phyloP scores from a whole-genome alignment of 768 basidiomycete genomes.

The Amanita rimosa region DNA sequence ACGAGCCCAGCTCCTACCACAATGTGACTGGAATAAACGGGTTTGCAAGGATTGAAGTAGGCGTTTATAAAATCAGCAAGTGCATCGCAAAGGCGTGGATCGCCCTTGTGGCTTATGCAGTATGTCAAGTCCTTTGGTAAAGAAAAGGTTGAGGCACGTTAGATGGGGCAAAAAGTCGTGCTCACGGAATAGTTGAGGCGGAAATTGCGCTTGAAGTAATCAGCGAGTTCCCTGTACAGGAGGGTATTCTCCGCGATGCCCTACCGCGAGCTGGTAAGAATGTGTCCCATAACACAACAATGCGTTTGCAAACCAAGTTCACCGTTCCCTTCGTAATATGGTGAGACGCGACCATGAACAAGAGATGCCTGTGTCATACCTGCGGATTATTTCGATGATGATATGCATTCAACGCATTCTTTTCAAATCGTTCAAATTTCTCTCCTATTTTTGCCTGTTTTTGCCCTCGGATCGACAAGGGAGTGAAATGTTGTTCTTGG shows the following conservation, averaged over 20 bases:
- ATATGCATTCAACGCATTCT: neutral
- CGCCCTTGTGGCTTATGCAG: constrained; percentile 8
- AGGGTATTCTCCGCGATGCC: constrained; percentile 12
- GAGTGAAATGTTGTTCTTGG: neutral
- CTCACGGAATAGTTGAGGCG: constrained; percentile 6
- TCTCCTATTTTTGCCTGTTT: neutral
- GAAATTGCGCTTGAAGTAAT: constrained; percentile 9
- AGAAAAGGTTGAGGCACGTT: neutral
- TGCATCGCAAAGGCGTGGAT: constrained; percentile 8
- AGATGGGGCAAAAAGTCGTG: neutral
- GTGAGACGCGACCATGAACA: neutral
- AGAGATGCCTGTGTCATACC: neutral
- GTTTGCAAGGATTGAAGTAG: constrained; percentile 8
- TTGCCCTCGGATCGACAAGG: neutral
- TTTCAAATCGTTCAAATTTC: neutral
- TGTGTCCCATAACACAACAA: neutral
- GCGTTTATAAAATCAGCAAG: constrained; percentile 9
- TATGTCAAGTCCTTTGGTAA: constrained; percentile 13
- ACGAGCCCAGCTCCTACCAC: constrained; percentile 10
- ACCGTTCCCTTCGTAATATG: neutral
- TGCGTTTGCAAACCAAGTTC: neutral
- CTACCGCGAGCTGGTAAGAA: neutral
- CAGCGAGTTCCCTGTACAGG: constrained; percentile 9
- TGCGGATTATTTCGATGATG: neutral
- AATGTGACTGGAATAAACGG: constrained; percentile 7